Conservation (phyloP, 106 monocot species). For the Allium cepa region DNA sequence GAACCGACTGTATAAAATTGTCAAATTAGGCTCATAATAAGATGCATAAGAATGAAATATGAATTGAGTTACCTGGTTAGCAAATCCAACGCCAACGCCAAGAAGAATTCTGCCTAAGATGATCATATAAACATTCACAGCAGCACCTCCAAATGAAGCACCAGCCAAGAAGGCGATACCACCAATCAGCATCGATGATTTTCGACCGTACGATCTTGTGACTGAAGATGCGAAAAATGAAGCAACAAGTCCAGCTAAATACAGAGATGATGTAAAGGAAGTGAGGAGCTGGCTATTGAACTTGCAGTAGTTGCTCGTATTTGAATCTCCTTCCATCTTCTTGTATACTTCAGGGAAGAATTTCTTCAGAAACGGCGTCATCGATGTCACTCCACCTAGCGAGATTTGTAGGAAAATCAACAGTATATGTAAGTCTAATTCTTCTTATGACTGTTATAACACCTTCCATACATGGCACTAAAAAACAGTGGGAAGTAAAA, state of each 20-base stretch:
- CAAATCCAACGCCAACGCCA: slow-evolving; percentile 51
- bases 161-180: slow-evolving; percentile 33
- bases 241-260: slow-evolving; percentile 27
- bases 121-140: slow-evolving; percentile 32
- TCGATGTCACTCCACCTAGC: slow-evolving; percentile 32
- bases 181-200: slow-evolving; percentile 21
- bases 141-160: slow-evolving; percentile 24
- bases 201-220: slow-evolving; percentile 18
- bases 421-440: background rate
- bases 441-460: too few species aligned
- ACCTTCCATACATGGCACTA: background rate
- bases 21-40: too few species aligned
- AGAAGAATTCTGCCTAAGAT: slow-evolving; percentile 46
- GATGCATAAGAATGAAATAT: too few species aligned
- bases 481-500: background rate
- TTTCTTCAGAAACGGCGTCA: slow-evolving; percentile 32
- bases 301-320: slow-evolving; percentile 37
- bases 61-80: slow-evolving; percentile 35
- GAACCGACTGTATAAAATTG: slow-evolving; percentile 19
- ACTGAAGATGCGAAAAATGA: slow-evolving; percentile 25
- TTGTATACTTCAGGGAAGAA: slow-evolving; percentile 28
- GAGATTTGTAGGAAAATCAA: background rate
- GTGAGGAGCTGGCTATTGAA: slow-evolving; percentile 30
- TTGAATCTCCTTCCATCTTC: slow-evolving; percentile 13
- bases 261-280: slow-evolving; percentile 33